Percentiles rank a stretch among this genome's conserved stretches.
Evolutionary conservation across 495 filamentous ascomycete species (phyloP).

Genomic region (Podospora tetraspora): DNA sequence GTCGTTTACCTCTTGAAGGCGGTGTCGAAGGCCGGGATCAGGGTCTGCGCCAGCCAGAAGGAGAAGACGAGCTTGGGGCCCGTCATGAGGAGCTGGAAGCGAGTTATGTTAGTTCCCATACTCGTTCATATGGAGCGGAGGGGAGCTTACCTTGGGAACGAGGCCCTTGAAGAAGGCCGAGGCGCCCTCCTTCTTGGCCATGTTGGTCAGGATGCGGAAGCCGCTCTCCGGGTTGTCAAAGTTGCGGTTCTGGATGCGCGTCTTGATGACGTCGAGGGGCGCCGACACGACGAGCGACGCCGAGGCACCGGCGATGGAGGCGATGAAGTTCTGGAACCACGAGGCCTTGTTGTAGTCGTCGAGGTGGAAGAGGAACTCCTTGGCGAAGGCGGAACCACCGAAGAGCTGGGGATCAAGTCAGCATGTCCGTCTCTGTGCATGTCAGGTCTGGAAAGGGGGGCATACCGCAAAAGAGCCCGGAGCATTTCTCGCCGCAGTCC

Average conservation of each 20-base stretch:
- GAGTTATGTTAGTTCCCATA: not conserved
- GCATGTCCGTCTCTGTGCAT: constrained; percentile 7
- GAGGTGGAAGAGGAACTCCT: constrained; percentile 86
- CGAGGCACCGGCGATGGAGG: constrained; percentile 87
- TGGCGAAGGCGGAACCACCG: constrained; percentile 95
- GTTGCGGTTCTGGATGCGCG: constrained; percentile 97
- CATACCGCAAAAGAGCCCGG: constrained; percentile 94
- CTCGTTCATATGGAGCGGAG: not conserved
- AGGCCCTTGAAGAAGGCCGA: constrained; percentile 95
- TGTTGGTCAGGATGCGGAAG: constrained; percentile 79
- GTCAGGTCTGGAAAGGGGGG: constrained; percentile 14
- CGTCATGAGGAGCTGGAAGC: constrained; percentile 79
- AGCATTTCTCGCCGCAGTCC: constrained; percentile 96
- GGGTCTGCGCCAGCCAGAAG: constrained; percentile 96
- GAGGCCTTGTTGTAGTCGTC: constrained; percentile 91
- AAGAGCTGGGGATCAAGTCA: constrained; percentile 63
- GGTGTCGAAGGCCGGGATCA: constrained; percentile 61
- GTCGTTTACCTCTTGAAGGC: constrained; percentile 19
- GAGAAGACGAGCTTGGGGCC: constrained; percentile 98
- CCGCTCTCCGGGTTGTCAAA: constrained; percentile 96
- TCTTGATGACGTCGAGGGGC: constrained; percentile 98
- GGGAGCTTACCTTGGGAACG: constrained; percentile 64
- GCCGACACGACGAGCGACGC: constrained; percentile 91
- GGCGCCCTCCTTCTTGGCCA: constrained; percentile 82
- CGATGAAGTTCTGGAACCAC: constrained; percentile 96